Evolutionary conservation across 495 filamentous ascomycete species (phyloP).

Genomic region (Pseudoneurospora amorphoporcata): DNA sequence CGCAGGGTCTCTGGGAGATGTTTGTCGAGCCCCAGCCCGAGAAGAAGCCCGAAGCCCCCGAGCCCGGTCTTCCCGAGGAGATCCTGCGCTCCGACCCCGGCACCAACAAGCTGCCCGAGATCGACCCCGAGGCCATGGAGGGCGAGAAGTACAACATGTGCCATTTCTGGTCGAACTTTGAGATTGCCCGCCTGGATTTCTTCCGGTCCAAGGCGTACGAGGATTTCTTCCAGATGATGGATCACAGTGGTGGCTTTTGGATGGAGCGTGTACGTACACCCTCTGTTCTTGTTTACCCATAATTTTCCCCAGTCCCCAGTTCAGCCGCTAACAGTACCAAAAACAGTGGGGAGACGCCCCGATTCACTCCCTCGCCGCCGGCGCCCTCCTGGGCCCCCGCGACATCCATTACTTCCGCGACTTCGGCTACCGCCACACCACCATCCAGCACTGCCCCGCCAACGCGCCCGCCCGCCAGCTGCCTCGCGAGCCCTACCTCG

Average conservation of each 20-base stretch:
- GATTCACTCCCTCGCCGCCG: conserved; percentile 94
- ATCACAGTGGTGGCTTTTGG: conserved; percentile 96
- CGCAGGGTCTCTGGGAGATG: conserved; percentile 97
- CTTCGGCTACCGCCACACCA: conserved; percentile 96
- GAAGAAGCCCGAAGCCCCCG: conserved; percentile 43
- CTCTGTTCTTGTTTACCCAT: not conserved
- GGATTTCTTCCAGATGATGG: conserved; percentile 99
- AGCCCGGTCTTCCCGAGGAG: conserved; percentile 71
- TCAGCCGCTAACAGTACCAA: conserved; percentile 7
- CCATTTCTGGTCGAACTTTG: conserved; percentile 99
- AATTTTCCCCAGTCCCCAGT: not conserved
- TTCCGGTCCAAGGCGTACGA: conserved; percentile 95
- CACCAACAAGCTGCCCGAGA: conserved; percentile 59
- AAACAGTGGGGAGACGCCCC: conserved; percentile 93
- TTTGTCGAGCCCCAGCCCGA: conserved; percentile 70
- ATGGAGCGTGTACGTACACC: conserved; percentile 73
- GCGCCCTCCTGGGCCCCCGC: conserved; percentile 65
- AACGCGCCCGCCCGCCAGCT: conserved; percentile 91
- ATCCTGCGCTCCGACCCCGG: conserved; percentile 69
- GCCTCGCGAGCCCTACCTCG: conserved; percentile 68
- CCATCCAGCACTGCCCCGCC: conserved; percentile 95
- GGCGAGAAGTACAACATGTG: conserved; percentile 99
- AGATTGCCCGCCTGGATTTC: conserved; percentile 90
- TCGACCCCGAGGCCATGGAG: conserved; percentile 92
- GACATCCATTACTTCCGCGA: conserved; percentile 99